Evolutionary conservation across 192 early-diverging fungal species (phyloP).

Genomic region (Chytriomyces hyalinus): DNA sequence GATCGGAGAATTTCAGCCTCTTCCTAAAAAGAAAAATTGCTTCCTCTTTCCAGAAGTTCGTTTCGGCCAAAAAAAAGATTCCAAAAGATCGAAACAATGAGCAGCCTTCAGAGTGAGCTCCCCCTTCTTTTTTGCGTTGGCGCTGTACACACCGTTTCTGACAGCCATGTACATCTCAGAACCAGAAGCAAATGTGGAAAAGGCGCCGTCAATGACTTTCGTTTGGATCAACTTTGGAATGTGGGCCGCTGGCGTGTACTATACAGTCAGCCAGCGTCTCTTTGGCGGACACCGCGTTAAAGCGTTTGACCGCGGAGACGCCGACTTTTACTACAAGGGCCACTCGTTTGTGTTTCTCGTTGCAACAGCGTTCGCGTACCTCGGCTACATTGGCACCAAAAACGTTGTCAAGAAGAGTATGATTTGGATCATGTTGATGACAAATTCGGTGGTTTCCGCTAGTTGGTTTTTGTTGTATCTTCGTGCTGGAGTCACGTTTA

Average conservation of each 20-base stretch:
- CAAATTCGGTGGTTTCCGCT: constrained; percentile 12
- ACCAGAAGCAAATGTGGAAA: neutral
- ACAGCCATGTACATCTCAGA: neutral
- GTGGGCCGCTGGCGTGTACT: constrained; percentile 21
- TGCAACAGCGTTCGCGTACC: constrained; percentile 30
- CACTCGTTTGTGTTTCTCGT: constrained; percentile 31
- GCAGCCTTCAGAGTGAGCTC: neutral
- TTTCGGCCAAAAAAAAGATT: neutral
- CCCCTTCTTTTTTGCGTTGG: neutral
- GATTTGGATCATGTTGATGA: constrained; percentile 20
- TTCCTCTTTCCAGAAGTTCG: no score
- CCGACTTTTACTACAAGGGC: constrained; percentile 40
- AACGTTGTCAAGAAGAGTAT: constrained; percentile 29
- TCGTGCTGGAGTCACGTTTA: constrained; percentile 28
- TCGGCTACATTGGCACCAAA: constrained; percentile 32
- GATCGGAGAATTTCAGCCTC: no score
- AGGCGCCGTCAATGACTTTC: constrained; percentile 26
- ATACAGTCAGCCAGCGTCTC: constrained; percentile 18
- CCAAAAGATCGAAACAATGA: neutral
- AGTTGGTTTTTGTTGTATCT: constrained; percentile 31
- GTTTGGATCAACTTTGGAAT: constrained; percentile 38
- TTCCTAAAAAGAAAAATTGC: no score
- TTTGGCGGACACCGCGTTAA: constrained; percentile 25
- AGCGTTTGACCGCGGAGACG: constrained; percentile 37
- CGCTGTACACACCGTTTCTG: neutral